These are phyloP conservation scores for Pseudomonodictys pantanalensis DNA, from an alignment of 495 filamentous ascomycete genomes.

Conservation along the genomic window DNA sequence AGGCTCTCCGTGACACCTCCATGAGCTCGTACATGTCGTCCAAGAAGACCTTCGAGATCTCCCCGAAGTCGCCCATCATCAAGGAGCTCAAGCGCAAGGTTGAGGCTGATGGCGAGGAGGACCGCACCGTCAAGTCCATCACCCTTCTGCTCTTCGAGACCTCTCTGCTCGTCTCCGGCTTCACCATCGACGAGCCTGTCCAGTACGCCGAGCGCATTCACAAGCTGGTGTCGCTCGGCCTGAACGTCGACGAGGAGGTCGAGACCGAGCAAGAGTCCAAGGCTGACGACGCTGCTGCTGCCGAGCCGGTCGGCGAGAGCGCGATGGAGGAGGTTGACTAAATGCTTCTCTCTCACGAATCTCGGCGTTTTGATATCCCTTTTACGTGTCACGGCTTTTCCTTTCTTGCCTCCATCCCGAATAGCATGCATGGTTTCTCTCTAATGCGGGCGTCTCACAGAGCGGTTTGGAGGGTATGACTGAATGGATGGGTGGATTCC, in stretches of 20 bases:
- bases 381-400: constrained; percentile 32
- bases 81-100: constrained; percentile 98
- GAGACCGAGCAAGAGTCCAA: constrained; percentile 65
- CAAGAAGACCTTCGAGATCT: constrained; percentile 99
- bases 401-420: constrained; percentile 7
- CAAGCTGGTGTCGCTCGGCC: constrained; percentile 93
- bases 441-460: constrained; percentile 23
- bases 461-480: constrained; percentile 16
- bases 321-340: constrained; percentile 76
- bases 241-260: constrained; percentile 92
- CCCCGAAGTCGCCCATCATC: constrained; percentile 96
- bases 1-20: constrained; percentile 98
- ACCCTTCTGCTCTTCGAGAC: constrained; percentile 98
- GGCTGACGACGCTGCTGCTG: constrained; percentile 55
- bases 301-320: constrained; percentile 59
- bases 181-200: constrained; percentile 98
- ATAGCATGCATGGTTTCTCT: background rate
- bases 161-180: constrained; percentile 94
- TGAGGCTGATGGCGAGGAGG: constrained; percentile 92
- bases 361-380: constrained; percentile 29
- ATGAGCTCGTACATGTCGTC: constrained; percentile 99
- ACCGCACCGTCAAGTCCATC: constrained; percentile 97
- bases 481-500: constrained; percentile 18
- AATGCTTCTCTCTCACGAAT: constrained; percentile 33
- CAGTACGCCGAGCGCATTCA: constrained; percentile 98